Evolutionary conservation across 169 alveolate species (phyloP).

Genomic region (Theileria parva): DNA sequence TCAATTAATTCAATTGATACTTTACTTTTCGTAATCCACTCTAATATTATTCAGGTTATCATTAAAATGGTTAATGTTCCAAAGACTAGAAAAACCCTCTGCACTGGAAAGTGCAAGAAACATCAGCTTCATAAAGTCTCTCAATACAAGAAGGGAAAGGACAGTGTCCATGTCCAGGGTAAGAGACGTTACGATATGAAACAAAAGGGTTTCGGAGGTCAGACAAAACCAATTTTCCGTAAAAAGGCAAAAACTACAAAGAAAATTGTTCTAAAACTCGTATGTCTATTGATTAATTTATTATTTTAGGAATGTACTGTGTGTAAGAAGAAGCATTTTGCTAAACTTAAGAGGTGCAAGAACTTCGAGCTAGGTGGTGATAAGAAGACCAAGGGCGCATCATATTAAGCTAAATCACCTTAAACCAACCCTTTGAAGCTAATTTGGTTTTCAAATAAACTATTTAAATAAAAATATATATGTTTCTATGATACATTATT

Average conservation of each 20-base stretch:
- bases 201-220: constrained; percentile 99
- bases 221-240: constrained; percentile 97
- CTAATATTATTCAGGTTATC: neutral
- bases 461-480: neutral
- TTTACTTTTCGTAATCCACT: neutral
- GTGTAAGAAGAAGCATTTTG: constrained; percentile 95
- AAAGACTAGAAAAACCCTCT: constrained; percentile 88
- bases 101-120: constrained; percentile 89
- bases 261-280: constrained; percentile 94
- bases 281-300: constrained; percentile 33
- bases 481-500: constrained; percentile 13
- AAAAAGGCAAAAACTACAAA: constrained; percentile 99
- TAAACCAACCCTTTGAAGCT: neutral
- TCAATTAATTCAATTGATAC: neutral
- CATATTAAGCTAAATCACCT: constrained; percentile 55
- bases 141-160: constrained; percentile 98
- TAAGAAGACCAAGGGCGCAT: constrained; percentile 88
- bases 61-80: constrained; percentile 89
- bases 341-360: constrained; percentile 97
- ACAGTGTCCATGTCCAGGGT: constrained; percentile 94
- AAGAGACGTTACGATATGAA: constrained; percentile 98
- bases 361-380: constrained; percentile 98
- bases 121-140: constrained; percentile 94
- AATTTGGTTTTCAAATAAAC: neutral
- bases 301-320: constrained; percentile 92